Percentiles rank a stretch among this genome's conserved stretches.
Conservation (phyloP, 1,139 yeast species). For the Yamadazyma oceani region DNA sequence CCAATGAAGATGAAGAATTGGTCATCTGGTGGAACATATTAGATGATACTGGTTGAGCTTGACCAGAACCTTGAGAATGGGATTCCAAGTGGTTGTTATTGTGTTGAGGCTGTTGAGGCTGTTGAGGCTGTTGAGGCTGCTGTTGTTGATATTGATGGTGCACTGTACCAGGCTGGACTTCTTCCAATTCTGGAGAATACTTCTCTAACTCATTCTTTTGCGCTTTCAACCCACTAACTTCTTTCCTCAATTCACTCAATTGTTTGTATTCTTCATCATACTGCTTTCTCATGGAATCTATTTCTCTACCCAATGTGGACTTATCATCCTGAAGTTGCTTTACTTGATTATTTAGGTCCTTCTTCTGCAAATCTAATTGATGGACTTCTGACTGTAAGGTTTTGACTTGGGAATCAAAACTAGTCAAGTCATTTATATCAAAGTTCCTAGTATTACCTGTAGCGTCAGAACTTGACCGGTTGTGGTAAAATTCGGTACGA, state of each 20-base stretch:
- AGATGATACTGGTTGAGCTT: not conserved
- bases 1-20: constrained; percentile 16
- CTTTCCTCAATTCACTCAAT: constrained; percentile 29
- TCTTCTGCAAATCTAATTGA: constrained; percentile 34
- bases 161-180: constrained; percentile 4
- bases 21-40: constrained; percentile 6
- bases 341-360: constrained; percentile 28
- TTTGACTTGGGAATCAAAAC: constrained; percentile 32
- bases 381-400: constrained; percentile 42
- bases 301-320: constrained; percentile 25
- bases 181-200: constrained; percentile 9
- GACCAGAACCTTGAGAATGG: constrained; percentile 2
- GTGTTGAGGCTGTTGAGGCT: constrained; percentile 3
- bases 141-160: constrained; percentile 2
- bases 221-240: constrained; percentile 28
- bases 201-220: constrained; percentile 19
- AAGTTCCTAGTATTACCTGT: constrained; percentile 7
- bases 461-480: constrained; percentile 42
- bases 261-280: constrained; percentile 24
- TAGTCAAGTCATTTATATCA: constrained; percentile 12
- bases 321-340: constrained; percentile 31
- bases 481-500: constrained; percentile 19
- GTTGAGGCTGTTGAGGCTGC: constrained; percentile 2
- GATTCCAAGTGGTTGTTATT: constrained; percentile 8
- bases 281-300: constrained; percentile 24